Conservation (phyloP, 2,329 filamentous ascomycete species). For the Aspergillus hortae region DNA sequence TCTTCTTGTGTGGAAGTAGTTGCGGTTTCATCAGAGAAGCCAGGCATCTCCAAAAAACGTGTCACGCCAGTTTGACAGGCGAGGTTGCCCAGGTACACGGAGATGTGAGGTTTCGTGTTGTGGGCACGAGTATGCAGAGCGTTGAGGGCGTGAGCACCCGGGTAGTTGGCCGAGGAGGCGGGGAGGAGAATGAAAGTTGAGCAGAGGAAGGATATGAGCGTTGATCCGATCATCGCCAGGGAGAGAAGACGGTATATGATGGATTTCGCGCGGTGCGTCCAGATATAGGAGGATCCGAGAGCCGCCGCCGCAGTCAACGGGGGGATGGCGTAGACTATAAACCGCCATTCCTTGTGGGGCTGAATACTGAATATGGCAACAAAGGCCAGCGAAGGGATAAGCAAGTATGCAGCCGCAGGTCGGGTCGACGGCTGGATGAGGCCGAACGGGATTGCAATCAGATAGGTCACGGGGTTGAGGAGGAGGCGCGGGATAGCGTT, state of each 20-base stretch:
- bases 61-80: constrained; percentile 63
- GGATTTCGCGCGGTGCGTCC: constrained; percentile 62
- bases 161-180: constrained; percentile 87
- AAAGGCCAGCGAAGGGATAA: constrained; percentile 68
- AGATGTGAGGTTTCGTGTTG: constrained; percentile 24
- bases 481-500: constrained; percentile 79
- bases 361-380: constrained; percentile 78
- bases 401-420: constrained; percentile 49
- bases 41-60: constrained; percentile 50
- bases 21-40: constrained; percentile 4
- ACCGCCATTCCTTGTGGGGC: constrained; percentile 94
- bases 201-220: constrained; percentile 56
- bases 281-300: constrained; percentile 68
- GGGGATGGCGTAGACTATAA: constrained; percentile 85
- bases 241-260: constrained; percentile 54
- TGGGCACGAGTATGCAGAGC: constrained; percentile 34
- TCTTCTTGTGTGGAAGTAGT: constrained; percentile 8
- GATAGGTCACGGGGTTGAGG: constrained; percentile 68
- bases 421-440: constrained; percentile 52
- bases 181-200: constrained; percentile 70
- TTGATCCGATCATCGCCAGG: constrained; percentile 55
- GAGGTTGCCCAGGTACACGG: constrained; percentile 58
- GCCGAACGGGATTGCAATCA: constrained; percentile 50
- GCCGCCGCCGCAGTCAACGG: constrained; percentile 74
- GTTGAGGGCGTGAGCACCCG: constrained; percentile 74